A percentile compares a stretch with the other conserved stretches of the same genome.
These are phyloP conservation scores for Chamaecrista fasciculata DNA, from an alignment of 306 rosid genomes.

Conservation along the genomic window DNA sequence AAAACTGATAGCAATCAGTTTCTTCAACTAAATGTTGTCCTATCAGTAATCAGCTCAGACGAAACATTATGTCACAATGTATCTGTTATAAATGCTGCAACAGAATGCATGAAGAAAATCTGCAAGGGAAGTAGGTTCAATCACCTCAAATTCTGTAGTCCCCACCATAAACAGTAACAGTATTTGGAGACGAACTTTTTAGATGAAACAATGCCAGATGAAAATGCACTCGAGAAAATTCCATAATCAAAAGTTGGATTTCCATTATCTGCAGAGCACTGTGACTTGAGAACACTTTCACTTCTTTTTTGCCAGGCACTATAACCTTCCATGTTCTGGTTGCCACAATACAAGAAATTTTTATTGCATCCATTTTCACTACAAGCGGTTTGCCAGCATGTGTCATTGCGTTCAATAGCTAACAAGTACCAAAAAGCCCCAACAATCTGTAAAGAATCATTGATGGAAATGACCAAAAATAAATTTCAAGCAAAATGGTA, in stretches of 20 bases:
- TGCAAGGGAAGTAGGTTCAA: constrained; percentile 9
- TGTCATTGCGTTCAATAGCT: constrained; percentile 87
- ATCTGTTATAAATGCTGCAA: not conserved
- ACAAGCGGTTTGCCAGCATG: constrained; percentile 89
- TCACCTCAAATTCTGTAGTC: constrained; percentile 93
- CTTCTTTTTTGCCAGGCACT: constrained; percentile 42
- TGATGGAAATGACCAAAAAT: not conserved
- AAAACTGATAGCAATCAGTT: not conserved
- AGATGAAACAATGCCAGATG: constrained; percentile 61
- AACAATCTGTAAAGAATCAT: constrained; percentile 67
- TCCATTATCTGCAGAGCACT: constrained; percentile 41
- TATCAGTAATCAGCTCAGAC: not conserved
- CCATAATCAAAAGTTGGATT: constrained; percentile 68
- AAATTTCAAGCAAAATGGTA: constrained; percentile 10
- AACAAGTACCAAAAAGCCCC: constrained; percentile 96
- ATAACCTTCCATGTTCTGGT: constrained; percentile 34
- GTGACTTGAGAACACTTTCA: constrained; percentile 19
- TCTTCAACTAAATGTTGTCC: not conserved
- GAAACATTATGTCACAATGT: not conserved
- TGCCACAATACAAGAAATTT: constrained; percentile 72
- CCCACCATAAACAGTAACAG: constrained; percentile 99
- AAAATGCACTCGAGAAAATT: constrained; percentile 65
- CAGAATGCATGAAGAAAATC: constrained; percentile 16
- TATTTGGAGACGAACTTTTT: constrained; percentile 68
- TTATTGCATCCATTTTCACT: constrained; percentile 29